Percentiles rank a stretch among this genome's conserved stretches.
Evolutionary conservation across 2,329 filamentous ascomycete genomes (phyloP).

Genomic region (Xylariaceae sp.): DNA sequence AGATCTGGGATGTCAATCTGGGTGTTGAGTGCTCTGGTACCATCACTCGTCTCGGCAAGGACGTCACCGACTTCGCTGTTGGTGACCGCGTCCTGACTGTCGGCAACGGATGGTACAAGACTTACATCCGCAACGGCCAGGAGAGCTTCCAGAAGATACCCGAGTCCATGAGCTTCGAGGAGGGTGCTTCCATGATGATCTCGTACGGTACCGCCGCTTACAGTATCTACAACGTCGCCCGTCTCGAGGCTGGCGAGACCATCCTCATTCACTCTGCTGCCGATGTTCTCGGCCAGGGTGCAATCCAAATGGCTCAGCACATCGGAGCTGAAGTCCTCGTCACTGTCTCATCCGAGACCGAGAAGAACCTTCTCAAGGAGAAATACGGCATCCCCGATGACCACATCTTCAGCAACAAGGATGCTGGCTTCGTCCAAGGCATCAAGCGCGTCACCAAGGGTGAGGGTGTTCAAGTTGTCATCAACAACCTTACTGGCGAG

Average conservation of each 20-base stretch:
- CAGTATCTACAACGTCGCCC: conserved; percentile 26
- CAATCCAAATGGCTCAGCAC: conserved; percentile 28
- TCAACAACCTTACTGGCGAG: conserved; percentile 27
- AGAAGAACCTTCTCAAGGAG: conserved; percentile 27
- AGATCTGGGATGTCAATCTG: conserved; percentile 28
- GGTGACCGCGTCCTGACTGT: conserved; percentile 27
- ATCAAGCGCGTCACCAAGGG: conserved; percentile 28
- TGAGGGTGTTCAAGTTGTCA: conserved; percentile 25
- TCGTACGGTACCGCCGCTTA: conserved; percentile 28
- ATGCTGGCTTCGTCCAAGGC: conserved; percentile 27
- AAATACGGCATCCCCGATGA: conserved; percentile 24
- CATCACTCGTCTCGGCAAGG: conserved; percentile 25
- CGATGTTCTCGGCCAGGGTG: conserved; percentile 25
- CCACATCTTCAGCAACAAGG: conserved; percentile 30
- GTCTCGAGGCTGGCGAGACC: conserved; percentile 27
- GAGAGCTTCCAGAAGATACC: conserved; percentile 29
- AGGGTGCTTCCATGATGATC: conserved; percentile 27
- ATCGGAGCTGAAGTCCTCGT: conserved; percentile 26
- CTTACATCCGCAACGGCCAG: conserved; percentile 26
- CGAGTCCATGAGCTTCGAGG: conserved; percentile 26
- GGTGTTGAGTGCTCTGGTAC: conserved; percentile 28
- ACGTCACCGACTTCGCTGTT: conserved; percentile 22
- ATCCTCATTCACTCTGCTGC: conserved; percentile 29
- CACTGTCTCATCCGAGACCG: conserved; percentile 26
- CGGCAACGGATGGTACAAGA: conserved; percentile 26